These are phyloP conservation scores for Chlamydomonas urium DNA, from an alignment of 139 green algal genomes.

Conservation along the genomic window DNA sequence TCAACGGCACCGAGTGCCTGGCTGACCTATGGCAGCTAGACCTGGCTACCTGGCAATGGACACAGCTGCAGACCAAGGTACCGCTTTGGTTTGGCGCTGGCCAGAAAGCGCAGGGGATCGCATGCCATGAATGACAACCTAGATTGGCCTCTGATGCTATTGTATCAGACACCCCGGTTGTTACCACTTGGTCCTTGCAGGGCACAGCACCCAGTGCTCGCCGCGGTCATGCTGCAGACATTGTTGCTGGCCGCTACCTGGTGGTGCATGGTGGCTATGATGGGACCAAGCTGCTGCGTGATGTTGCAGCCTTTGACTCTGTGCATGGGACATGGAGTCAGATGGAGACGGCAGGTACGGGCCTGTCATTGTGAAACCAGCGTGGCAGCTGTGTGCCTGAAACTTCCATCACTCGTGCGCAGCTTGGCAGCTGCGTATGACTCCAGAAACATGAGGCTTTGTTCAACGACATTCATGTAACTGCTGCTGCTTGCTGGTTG, in stretches of 20 bases:
- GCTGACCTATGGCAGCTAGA: constrained; percentile 45
- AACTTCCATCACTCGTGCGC: too few species aligned
- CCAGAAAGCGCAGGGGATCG: too few species aligned
- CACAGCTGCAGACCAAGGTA: constrained; percentile 8
- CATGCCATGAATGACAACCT: too few species aligned
- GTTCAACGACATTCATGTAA: too few species aligned
- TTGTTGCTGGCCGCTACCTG: constrained; percentile 41
- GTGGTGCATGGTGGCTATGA: constrained; percentile 51
- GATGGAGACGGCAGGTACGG: constrained; percentile 24
- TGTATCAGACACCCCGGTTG: too few species aligned
- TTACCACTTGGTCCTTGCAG: too few species aligned
- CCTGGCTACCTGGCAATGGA: constrained; percentile 41
- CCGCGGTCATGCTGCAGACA: constrained; percentile 24
- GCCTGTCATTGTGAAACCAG: background rate
- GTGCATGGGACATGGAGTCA: constrained; percentile 22
- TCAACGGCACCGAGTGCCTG: constrained; percentile 24
- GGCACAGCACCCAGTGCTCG: constrained; percentile 21
- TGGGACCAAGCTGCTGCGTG: constrained; percentile 21
- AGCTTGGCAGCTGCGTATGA: too few species aligned
- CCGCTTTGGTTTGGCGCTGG: too few species aligned
- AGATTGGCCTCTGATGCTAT: too few species aligned
- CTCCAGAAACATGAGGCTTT: too few species aligned
- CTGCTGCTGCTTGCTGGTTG: too few species aligned
- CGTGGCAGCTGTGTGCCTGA: background rate
- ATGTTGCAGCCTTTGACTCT: background rate